Evolutionary conservation across 2,329 filamentous ascomycete genomes (phyloP).

Genomic region (Hypoxylon sp.): DNA sequence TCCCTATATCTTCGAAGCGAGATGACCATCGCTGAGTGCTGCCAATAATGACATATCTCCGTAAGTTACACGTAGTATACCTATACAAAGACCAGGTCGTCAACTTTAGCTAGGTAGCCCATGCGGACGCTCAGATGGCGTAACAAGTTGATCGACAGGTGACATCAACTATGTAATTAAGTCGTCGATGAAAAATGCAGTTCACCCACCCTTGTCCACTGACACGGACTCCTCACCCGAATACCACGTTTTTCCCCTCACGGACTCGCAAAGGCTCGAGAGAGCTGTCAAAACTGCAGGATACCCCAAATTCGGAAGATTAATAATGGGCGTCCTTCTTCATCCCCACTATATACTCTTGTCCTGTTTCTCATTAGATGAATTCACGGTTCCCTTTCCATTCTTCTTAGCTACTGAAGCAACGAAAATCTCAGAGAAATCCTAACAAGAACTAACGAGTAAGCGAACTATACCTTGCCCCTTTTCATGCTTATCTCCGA

Average conservation of each 20-base stretch:
- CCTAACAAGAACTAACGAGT: slow-evolving; percentile 8
- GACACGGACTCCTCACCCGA: slow-evolving; percentile 40
- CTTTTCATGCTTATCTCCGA: slow-evolving; percentile 47
- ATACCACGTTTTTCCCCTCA: slow-evolving; percentile 48
- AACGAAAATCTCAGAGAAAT: slow-evolving; percentile 6
- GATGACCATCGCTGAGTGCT: slow-evolving; percentile 16
- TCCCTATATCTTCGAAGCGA: slow-evolving; percentile 24
- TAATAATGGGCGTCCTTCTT: slow-evolving; percentile 38
- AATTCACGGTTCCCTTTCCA: slow-evolving; percentile 7
- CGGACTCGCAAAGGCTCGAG: slow-evolving; percentile 27
- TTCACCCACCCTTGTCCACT: slow-evolving; percentile 30
- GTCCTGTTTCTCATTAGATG: slow-evolving; percentile 9
- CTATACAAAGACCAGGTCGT: slow-evolving; percentile 23
- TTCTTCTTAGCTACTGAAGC: background rate
- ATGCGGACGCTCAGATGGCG: slow-evolving; percentile 26
- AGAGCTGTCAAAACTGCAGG: slow-evolving; percentile 45
- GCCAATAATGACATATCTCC: slow-evolving; percentile 8
- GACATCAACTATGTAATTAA: slow-evolving; percentile 41
- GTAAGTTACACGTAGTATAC: slow-evolving; percentile 14
- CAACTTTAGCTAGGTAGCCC: slow-evolving; percentile 27
- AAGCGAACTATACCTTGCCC: slow-evolving; percentile 33
- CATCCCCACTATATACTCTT: slow-evolving; percentile 22
- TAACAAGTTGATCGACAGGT: slow-evolving; percentile 35
- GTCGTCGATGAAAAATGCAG: slow-evolving; percentile 29
- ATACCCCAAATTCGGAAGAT: slow-evolving; percentile 48